Base-by-base conservation (phyloP, 148 eudicot species). In the Cornus kousa region DNA sequence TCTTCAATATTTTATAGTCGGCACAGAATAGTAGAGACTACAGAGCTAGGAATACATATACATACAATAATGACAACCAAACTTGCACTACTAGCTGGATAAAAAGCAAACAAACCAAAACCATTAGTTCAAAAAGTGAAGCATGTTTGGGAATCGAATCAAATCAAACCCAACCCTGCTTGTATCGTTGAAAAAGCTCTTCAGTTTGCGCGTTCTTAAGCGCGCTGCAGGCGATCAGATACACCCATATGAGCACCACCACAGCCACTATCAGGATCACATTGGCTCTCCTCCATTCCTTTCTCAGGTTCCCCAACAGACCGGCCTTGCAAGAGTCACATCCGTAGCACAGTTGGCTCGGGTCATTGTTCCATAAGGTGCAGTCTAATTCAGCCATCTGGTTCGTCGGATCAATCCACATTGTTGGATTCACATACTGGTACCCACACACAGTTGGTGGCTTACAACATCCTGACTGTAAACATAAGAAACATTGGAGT, bases 271-370 rank as follows among this genome's bases (percentile, higher is more conserved):
- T 93, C 55, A 96, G 86, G 74, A 96, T 88, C 22, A 91, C 73
- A 57, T 96, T 96, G 5, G 86, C 91, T 78, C 80, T 96, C 84
- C 98, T 89, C 99, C 98, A 96, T 82, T 96, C 99, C 7, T 82
- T 77, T 55, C 97, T 88, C 43, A 93, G 83, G 89, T 88, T 96
- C 39, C 99, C 99, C 0, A 96, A 83, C 5, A 96, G 81, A 53
- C 99, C 99, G 7, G 99, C 99, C 48, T 86, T 93, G 83, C 98
- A 96, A 19, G 99, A 90, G 80, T 85, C 86, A 72, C 99, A 96
- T 70, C 88, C 87, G 82, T 96, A 96, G 91, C 99, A 96, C 24
- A 96, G 80, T 32, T 87, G 97, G 84, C 84, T 85, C 8, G 90
- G 98, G 67, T 96, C 99, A 11, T 89, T 90, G 88, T 80, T 93